These are phyloP conservation scores for Boletus insuetus DNA, from an alignment of 768 basidiomycete species.

Conservation along the genomic window DNA sequence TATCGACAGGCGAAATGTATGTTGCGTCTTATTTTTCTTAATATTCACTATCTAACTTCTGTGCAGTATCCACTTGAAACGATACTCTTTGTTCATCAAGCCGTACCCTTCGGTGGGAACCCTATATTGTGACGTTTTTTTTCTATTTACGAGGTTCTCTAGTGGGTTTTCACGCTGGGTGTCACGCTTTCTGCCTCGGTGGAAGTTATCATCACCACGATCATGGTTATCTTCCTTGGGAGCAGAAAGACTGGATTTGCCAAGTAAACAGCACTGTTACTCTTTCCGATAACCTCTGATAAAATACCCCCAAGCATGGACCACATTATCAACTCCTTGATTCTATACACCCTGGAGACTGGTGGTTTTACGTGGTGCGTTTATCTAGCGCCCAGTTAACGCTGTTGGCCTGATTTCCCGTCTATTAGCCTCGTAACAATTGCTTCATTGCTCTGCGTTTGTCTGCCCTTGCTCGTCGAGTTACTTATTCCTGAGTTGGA, in stretches of 20 bases:
- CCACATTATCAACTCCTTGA: constrained; percentile 46
- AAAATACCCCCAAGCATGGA: constrained; percentile 37
- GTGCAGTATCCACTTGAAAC: constrained; percentile 26
- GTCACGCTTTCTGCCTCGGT: constrained; percentile 35
- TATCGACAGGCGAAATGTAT: constrained; percentile 32
- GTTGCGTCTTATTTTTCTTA: background rate
- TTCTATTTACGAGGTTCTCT: background rate
- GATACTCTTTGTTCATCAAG: constrained; percentile 29
- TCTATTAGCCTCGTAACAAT: constrained; percentile 29
- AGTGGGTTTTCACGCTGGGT: constrained; percentile 33
- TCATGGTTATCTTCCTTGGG: constrained; percentile 31
- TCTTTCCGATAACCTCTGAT: background rate
- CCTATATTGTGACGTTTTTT: background rate
- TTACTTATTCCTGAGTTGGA: background rate
- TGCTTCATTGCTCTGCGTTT: constrained; percentile 32
- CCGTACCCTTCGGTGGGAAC: constrained; percentile 29
- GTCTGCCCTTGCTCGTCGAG: constrained; percentile 2
- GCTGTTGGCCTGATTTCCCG: background rate
- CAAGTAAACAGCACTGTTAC: constrained; percentile 8
- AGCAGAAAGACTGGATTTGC: constrained; percentile 32
- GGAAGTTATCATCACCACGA: constrained; percentile 30
- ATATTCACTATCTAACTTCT: background rate
- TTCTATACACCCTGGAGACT: constrained; percentile 53
- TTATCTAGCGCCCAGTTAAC: no score
- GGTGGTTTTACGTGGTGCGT: constrained; percentile 46